phyloP scores from a whole-genome alignment of 208 protist genomes.

The Acanthamoeba culbertsoni region DNA sequence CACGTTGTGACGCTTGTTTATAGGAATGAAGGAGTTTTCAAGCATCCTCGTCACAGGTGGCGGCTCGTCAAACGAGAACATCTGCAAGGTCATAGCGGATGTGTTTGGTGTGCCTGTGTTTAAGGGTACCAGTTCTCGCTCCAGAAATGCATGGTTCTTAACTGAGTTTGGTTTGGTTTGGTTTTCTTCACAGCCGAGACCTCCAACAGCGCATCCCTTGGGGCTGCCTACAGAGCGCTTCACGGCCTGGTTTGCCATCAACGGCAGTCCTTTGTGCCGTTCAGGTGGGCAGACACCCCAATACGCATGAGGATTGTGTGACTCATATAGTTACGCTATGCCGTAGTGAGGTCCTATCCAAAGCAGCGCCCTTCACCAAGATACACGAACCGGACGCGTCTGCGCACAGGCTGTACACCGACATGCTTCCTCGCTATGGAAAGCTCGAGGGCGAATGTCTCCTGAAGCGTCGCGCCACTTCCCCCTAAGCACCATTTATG shows the following conservation, averaged over 20 bases:
- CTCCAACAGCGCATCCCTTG: constrained; percentile 14
- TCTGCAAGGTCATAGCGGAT: not conserved
- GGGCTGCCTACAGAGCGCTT: not conserved
- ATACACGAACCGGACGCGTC: not conserved
- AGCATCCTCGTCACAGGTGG: constrained; percentile 39
- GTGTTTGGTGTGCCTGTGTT: constrained; percentile 29
- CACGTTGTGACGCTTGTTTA: not conserved
- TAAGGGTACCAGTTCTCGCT: not conserved
- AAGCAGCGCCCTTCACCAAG: not conserved
- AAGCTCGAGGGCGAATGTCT: not conserved
- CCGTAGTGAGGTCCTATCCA: not conserved
- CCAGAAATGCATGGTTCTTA: too few species aligned
- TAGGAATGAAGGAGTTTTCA: constrained; percentile 5
- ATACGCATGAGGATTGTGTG: not conserved
- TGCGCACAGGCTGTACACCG: not conserved
- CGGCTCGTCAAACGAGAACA: not conserved
- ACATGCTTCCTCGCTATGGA: not conserved
- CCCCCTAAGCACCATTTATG: not conserved
- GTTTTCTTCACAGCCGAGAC: not conserved
- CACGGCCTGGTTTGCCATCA: not conserved
- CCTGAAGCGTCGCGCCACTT: not conserved
- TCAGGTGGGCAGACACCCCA: not conserved
- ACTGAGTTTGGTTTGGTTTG: not conserved
- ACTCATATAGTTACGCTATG: too few species aligned
- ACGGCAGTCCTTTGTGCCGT: not conserved